Percentiles rank a stretch among this genome's conserved stretches.
These are phyloP conservation scores for Nannochloris sp. DNA, from an alignment of 139 green algal species.

Conservation along the genomic window DNA sequence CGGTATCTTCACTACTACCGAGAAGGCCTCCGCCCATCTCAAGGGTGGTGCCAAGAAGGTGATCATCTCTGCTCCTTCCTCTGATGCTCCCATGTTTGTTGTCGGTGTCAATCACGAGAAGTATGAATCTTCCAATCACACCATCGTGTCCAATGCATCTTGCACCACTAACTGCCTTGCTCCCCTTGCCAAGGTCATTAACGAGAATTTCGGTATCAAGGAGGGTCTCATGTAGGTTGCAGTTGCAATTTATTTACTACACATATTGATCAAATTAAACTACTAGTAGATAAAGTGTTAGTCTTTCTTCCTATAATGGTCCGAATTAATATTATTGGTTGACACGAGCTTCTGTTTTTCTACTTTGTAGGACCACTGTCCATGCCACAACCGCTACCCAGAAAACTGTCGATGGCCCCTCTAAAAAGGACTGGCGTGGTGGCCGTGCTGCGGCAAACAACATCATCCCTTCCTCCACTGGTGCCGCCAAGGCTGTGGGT, in stretches of 20 bases:
- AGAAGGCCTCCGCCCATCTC: slow-evolving; percentile 68
- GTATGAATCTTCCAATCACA: slow-evolving; percentile 66
- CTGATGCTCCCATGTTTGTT: slow-evolving; percentile 92
- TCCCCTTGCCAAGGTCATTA: slow-evolving; percentile 86
- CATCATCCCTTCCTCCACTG: slow-evolving; percentile 97
- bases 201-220: slow-evolving; percentile 80
- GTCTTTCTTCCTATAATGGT: background rate
- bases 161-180: slow-evolving; percentile 98
- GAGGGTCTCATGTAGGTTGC: slow-evolving; percentile 33
- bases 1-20: slow-evolving; percentile 87
- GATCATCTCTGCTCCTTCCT: slow-evolving; percentile 87
- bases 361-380: slow-evolving; percentile 58
- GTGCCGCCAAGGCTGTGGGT: slow-evolving; percentile 90
- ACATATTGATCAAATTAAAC: background rate
- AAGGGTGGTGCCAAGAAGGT: slow-evolving; percentile 90
- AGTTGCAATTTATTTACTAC: background rate
- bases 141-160: slow-evolving; percentile 85
- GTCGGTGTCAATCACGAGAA: slow-evolving; percentile 90
- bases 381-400: slow-evolving; percentile 96
- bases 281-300: slow-evolving; percentile 90
- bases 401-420: slow-evolving; percentile 94
- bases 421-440: slow-evolving; percentile 95
- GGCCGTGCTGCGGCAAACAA: slow-evolving; percentile 82
- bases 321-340: background rate
- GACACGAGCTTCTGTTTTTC: background rate